Percentiles rank a stretch among this genome's conserved stretches.
phyloP scores from a whole-genome alignment of 768 basidiomycete species.

The Cystobasidium tubakii region DNA sequence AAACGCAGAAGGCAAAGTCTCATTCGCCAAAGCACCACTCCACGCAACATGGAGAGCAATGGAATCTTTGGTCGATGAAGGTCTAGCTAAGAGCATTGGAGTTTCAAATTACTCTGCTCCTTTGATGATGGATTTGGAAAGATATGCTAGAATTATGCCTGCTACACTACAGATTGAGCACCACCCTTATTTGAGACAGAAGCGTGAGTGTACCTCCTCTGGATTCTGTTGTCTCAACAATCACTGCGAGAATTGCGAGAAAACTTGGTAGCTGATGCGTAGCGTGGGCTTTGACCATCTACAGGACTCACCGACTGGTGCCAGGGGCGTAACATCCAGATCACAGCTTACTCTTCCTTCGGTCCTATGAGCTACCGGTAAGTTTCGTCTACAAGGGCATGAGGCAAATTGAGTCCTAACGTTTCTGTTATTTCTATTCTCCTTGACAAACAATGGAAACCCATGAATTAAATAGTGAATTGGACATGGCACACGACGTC shows the following conservation, averaged over 20 bases:
- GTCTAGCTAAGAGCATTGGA: constrained; percentile 71
- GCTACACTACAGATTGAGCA: constrained; percentile 59
- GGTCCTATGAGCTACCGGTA: constrained; percentile 51
- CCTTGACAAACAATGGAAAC: background rate
- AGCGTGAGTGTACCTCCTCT: constrained; percentile 50
- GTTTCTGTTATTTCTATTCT: background rate
- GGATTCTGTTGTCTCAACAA: no score
- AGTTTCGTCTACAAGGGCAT: background rate
- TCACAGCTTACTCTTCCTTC: constrained; percentile 60
- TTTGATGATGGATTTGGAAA: constrained; percentile 67
- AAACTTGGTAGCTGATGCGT: no score
- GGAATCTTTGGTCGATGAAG: constrained; percentile 70
- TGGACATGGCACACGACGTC: constrained; percentile 58
- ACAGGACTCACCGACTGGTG: constrained; percentile 50
- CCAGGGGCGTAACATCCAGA: constrained; percentile 53
- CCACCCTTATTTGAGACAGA: constrained; percentile 53
- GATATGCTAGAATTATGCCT: constrained; percentile 65
- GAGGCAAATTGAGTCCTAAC: no score
- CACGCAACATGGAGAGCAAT: constrained; percentile 78
- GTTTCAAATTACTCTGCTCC: constrained; percentile 71
- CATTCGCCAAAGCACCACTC: constrained; percentile 61
- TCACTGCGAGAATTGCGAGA: no score
- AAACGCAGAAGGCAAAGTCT: constrained; percentile 5
- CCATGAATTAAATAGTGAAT: no score
- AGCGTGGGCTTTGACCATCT: no score